Conservation (phyloP, 2,329 filamentous ascomycete genomes). For the Pseudofabraea citricarpa region DNA sequence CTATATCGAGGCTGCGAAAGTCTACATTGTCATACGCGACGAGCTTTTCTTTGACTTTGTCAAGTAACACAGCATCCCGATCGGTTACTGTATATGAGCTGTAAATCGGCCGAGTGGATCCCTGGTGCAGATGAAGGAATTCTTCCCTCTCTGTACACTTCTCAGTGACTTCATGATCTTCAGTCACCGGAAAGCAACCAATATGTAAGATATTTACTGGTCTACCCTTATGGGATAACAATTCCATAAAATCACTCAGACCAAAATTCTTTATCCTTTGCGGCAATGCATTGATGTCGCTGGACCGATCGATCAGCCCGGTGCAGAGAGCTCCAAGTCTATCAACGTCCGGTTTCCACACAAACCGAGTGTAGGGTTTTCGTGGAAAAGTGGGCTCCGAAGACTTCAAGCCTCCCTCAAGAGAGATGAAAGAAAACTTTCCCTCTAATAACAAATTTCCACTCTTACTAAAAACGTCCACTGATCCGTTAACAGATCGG, state of each 20-base stretch:
- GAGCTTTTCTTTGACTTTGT: no score
- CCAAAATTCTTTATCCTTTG: no score
- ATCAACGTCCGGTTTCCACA: constrained; percentile 3
- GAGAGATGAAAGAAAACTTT: not conserved
- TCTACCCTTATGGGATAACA: not conserved
- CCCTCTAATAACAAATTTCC: not conserved
- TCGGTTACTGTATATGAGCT: no score
- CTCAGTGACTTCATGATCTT: not conserved
- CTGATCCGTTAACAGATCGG: not conserved
- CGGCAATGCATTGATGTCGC: no score
- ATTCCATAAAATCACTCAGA: not conserved
- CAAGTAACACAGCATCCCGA: no score
- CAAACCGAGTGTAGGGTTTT: not conserved
- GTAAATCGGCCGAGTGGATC: no score
- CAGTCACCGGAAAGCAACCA: not conserved
- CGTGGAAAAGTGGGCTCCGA: not conserved
- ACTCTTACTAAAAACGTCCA: not conserved
- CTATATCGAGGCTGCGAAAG: no score
- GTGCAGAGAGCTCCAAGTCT: no score
- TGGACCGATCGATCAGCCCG: no score
- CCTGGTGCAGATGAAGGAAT: no score
- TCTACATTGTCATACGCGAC: no score
- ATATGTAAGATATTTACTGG: not conserved
- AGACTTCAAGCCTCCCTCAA: not conserved
- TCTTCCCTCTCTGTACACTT: no score